These are phyloP conservation scores for Alternaria rosae DNA, from an alignment of 2,329 filamentous ascomycete species.

Conservation along the genomic window DNA sequence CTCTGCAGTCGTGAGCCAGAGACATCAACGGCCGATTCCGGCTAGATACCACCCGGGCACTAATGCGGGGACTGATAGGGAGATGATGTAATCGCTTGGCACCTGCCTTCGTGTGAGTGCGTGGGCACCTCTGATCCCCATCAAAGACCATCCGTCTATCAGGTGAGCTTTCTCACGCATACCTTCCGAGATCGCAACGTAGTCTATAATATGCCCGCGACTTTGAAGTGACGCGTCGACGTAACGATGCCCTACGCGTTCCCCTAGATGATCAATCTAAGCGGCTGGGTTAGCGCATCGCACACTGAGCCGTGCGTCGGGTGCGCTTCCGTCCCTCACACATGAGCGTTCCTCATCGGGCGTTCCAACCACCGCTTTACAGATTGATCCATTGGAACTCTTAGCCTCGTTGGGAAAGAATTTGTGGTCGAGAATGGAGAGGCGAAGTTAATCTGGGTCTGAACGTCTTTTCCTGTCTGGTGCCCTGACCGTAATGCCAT, in stretches of 20 bases:
- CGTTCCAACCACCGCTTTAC: neutral
- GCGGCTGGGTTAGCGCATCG: neutral
- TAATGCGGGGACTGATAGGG: neutral
- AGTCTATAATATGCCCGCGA: neutral
- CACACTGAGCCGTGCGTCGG: neutral
- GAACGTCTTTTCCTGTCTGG: neutral
- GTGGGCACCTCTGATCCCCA: neutral
- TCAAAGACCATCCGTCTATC: neutral
- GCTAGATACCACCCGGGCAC: neutral
- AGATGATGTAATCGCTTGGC: neutral
- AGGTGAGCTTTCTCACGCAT: neutral
- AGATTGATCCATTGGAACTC: neutral
- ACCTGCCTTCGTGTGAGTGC: neutral
- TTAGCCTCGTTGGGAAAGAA: neutral
- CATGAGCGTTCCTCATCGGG: neutral
- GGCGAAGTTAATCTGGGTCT: neutral
- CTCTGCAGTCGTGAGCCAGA: neutral
- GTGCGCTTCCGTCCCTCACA: slow-evolving; percentile 1
- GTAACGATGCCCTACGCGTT: neutral
- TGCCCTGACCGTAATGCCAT: neutral
- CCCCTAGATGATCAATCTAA: neutral
- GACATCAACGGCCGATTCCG: neutral
- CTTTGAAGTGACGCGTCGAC: neutral
- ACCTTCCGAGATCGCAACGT: neutral
- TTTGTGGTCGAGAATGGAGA: neutral